These are phyloP conservation scores for Isatis lusitanica DNA, from an alignment of 441 rosid species.

Conservation along the genomic window DNA sequence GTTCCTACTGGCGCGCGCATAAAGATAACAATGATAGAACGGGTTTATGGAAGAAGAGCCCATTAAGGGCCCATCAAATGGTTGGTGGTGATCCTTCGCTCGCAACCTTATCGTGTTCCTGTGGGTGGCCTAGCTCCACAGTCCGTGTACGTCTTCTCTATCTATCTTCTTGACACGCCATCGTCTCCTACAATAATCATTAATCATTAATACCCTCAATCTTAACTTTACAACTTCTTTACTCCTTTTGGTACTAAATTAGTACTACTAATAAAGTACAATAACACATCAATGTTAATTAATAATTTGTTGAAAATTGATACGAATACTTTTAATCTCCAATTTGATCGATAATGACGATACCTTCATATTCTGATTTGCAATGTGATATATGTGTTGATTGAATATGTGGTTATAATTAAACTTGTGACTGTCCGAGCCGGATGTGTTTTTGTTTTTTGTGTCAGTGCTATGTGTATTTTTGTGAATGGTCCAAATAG, in stretches of 20 bases:
- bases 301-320: background rate
- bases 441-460: background rate
- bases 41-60: slow-evolving; percentile 15
- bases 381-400: background rate
- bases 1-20: slow-evolving; percentile 16
- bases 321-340: background rate
- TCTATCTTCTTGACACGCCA: background rate
- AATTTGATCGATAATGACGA: no score
- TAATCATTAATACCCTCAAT: no score
- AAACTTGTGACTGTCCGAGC: background rate
- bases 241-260: background rate
- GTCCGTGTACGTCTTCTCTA: slow-evolving; percentile 29
- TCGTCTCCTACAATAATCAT: background rate
- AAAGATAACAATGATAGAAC: background rate
- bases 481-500: background rate
- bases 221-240: background rate
- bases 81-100: slow-evolving; percentile 22
- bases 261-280: background rate
- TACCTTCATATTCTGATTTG: background rate
- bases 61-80: slow-evolving; percentile 33
- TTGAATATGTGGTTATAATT: background rate
- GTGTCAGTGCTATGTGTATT: background rate
- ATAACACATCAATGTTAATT: background rate
- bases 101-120: slow-evolving; percentile 26
- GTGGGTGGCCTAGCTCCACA: slow-evolving; percentile 26